These are phyloP conservation scores for Penicillium pulvis DNA, from an alignment of 495 filamentous ascomycete genomes.

Conservation along the genomic window DNA sequence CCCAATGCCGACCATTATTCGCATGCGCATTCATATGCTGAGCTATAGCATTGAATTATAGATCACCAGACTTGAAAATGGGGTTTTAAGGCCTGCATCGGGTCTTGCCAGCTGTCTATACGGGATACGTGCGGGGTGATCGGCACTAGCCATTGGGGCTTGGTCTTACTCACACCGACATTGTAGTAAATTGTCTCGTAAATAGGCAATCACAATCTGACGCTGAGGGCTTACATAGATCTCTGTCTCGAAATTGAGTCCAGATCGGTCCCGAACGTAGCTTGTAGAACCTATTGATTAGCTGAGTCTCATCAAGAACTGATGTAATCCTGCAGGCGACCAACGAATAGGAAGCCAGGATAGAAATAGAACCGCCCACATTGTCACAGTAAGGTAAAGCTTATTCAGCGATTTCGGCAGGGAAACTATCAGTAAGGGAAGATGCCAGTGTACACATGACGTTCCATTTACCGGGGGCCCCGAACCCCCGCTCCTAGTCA, in stretches of 20 bases:
- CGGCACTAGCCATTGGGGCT: background rate
- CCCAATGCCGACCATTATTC: too few species aligned
- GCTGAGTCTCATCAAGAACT: background rate
- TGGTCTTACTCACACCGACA: background rate
- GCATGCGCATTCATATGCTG: too few species aligned
- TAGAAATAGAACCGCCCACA: background rate
- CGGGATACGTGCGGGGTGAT: background rate
- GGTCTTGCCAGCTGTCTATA: background rate
- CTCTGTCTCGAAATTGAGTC: background rate
- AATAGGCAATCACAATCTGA: background rate
- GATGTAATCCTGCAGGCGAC: constrained; percentile 7
- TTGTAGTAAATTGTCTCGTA: background rate
- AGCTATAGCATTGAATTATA: background rate
- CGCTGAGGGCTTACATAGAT: background rate
- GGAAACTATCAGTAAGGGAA: background rate
- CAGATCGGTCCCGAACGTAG: background rate
- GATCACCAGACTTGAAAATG: background rate
- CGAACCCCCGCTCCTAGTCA: background rate
- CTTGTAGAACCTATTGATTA: background rate
- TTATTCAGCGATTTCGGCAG: background rate
- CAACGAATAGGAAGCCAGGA: background rate
- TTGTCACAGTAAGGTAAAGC: background rate
- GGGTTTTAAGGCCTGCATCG: background rate
- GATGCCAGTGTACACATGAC: background rate
- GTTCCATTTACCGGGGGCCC: background rate